Evolutionary conservation across 352 stramenopile species (phyloP), one percentile per base, ranked within the genome.

Genomic region (Globisporangium uncinulatum): DNA sequence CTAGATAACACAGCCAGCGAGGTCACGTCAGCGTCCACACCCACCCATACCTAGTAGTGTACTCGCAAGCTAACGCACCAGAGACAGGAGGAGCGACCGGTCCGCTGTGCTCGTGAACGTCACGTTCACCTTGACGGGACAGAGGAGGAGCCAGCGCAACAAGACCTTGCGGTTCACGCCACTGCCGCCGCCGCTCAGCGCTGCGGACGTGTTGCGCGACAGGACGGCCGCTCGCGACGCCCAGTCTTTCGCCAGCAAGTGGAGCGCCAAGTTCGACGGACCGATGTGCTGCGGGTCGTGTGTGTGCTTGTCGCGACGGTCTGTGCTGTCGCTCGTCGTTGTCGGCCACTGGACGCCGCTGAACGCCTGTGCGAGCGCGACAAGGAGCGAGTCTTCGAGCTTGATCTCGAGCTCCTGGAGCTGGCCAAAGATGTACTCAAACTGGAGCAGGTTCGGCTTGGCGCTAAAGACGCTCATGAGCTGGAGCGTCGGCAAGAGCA

Each of bases 331-430:
- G 6, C 56, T 61, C 39, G 13, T 61, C 34, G 14, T 43, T 14
- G 20, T 57, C 0, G 76, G 74, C 82, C 82, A 92, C 49, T 87
- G 63, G 51, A 92, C 76, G 4, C 79, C 82, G 19, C 69, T 87
- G 54, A 94, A 86, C 7, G 86, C 84, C 59, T 91, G 72, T 14
- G 82, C 81, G 10, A 89, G 70, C 19, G 80, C 82, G 29, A 94
- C 79, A 17, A 94, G 67, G 14, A 84, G 71, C 21, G 83, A 83
- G 49, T 94, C 84, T 65, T 94, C 84, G 1, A 94, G 44, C 37
- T 94, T 94, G 43, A 94, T 87, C 59, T 92, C 82, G n/a, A 94
- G 63, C 51, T 94, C 84, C 61, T 94, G 84, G 19, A 94, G 69
- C 51, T 94, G 84, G 5, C 76, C 82, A 59, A 94, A 94, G 44